Base-by-base conservation (phyloP, 73 alveolate genomes). In the Tetrahymena borealis region DNA sequence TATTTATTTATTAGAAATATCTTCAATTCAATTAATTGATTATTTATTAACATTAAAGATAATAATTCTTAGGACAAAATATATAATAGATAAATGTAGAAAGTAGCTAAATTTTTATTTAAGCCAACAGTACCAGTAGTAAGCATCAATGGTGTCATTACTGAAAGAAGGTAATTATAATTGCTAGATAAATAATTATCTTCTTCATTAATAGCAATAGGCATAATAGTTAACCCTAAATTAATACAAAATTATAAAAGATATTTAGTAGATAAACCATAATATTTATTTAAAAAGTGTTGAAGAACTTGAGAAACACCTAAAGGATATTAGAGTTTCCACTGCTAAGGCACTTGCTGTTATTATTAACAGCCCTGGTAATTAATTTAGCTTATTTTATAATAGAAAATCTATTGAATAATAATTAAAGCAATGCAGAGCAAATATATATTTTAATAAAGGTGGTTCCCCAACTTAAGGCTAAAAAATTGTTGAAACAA, bases 271-370 rank as follows among this genome's bases (percentile, higher is more conserved):
- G n/a, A n/a, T n/a, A n/a, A n/a, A n/a, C n/a, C n/a, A n/a, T n/a
- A n/a, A n/a, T n/a, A n/a, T n/a, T n/a, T n/a, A n/a, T n/a, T 60
- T 1, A 60, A 4, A 60, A 60, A 60, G 85, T 6, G 35, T 60
- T 1, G 28, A 24, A 24, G 85, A 60, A 60, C 28, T 60, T 13
- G 85, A 60, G 28, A 60, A 20, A 60, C 4, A 60, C 10, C 38
- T 60, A 6, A 60, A 60, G 85, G 85, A 60, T 5, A 60, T 60
- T 60, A 60, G 85, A n/a, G 35, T 60, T 0, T 60, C 85, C 37
- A 60, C 85, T 60, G 85, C 91, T 42, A 93, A 93, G 78, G 97
- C 96, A n/a, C 28, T 94, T 39, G 97, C 96, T 77, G 95, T 94
- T 31, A 93, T 94, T 11, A 38, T 94, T 13, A 93, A 94, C 92